Percentiles rank a stretch among this genome's conserved stretches.
phyloP scores from a whole-genome alignment of 1,284 basidiomycete species.

The Ustilago loliicola region DNA sequence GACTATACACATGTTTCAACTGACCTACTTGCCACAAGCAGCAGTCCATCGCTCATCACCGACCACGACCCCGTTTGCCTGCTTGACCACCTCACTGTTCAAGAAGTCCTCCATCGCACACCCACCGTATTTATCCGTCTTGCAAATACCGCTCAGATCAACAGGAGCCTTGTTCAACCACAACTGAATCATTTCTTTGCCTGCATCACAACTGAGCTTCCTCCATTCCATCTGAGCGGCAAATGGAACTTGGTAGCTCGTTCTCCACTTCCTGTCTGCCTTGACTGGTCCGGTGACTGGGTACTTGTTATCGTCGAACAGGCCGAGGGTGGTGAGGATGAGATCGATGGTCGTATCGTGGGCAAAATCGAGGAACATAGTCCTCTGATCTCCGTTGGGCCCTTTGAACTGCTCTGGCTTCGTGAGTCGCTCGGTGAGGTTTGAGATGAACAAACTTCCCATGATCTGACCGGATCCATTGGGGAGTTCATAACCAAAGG shows the following conservation, averaged over 20 bases:
- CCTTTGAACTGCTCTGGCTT: conserved; percentile 21
- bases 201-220: conserved; percentile 72
- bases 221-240: conserved; percentile 74
- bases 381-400: conserved; percentile 18
- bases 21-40: conserved; percentile 29
- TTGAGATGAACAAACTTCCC: conserved; percentile 73
- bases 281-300: conserved; percentile 69
- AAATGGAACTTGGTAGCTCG: conserved; percentile 73
- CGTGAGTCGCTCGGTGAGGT: conserved; percentile 72
- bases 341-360: conserved; percentile 75
- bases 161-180: conserved; percentile 73
- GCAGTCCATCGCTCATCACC: conserved; percentile 33
- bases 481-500: conserved; percentile 73
- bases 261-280: conserved; percentile 71
- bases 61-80: conserved; percentile 24
- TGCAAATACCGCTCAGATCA: conserved; percentile 24
- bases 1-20: not conserved
- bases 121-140: conserved; percentile 27
- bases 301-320: conserved; percentile 68
- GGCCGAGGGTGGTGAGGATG: conserved; percentile 72
- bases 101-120: conserved; percentile 27
- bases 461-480: conserved; percentile 72
- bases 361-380: conserved; percentile 72
- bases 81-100: conserved; percentile 15
- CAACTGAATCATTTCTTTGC: conserved; percentile 73